phyloP scores from a whole-genome alignment of 2,329 filamentous ascomycete genomes.

The Curvularia sp. region DNA sequence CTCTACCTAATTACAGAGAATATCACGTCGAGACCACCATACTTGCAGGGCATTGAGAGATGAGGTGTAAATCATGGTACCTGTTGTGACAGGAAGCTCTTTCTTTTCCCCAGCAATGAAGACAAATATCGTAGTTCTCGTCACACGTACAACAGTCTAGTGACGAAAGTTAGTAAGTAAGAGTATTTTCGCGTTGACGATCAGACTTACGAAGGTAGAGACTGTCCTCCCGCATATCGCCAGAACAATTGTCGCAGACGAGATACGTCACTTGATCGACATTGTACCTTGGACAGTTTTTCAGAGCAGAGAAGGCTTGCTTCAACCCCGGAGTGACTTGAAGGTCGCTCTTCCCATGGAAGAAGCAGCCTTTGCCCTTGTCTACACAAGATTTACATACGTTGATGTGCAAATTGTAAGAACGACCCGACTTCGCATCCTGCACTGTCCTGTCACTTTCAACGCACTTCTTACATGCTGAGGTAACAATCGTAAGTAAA shows the following conservation, averaged over 20 bases:
- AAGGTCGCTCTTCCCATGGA: background rate
- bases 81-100: background rate
- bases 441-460: background rate
- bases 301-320: background rate
- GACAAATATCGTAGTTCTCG: background rate
- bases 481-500: background rate
- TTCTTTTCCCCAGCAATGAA: background rate
- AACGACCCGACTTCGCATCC: background rate
- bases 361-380: background rate
- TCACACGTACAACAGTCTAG: background rate
- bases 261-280: background rate
- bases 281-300: background rate
- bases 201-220: background rate
- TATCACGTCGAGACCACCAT: constrained; percentile 54
- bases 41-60: constrained; percentile 3
- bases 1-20: too few species aligned
- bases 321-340: background rate
- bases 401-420: background rate
- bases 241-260: background rate
- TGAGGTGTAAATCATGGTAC: background rate
- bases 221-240: background rate
- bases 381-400: background rate
- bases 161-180: background rate
- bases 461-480: background rate
- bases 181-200: background rate